Percentiles rank a stretch among this genome's conserved stretches.
These are phyloP conservation scores for Vickermania spadyakhi DNA, from an alignment of 208 protist species.

Conservation along the genomic window DNA sequence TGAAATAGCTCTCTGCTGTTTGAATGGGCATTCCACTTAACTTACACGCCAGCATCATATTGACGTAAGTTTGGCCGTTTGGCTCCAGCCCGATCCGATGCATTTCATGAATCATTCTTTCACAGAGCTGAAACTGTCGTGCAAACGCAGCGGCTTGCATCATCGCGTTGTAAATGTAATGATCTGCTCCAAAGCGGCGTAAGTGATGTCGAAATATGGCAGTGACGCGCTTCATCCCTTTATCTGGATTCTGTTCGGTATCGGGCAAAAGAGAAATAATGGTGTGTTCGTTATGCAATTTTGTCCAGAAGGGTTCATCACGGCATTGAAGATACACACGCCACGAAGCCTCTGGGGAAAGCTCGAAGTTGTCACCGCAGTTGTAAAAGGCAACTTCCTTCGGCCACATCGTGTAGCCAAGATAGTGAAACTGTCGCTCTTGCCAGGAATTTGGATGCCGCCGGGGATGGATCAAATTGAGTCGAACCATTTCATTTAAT, in stretches of 20 bases:
- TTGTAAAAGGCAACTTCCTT: constrained; percentile 90
- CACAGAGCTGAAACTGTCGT: constrained; percentile 53
- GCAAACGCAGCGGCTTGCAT: constrained; percentile 87
- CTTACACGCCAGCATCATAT: constrained; percentile 84
- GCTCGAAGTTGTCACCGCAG: constrained; percentile 85
- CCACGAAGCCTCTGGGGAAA: constrained; percentile 75
- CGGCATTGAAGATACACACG: constrained; percentile 50
- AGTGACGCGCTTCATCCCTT: constrained; percentile 57
- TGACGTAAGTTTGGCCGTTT: constrained; percentile 85
- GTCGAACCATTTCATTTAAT: constrained; percentile 66
- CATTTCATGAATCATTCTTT: constrained; percentile 70
- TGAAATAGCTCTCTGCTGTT: constrained; percentile 62
- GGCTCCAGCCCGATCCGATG: constrained; percentile 52
- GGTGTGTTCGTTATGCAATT: constrained; percentile 75
- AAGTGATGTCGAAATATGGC: constrained; percentile 79
- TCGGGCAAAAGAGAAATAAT: constrained; percentile 72
- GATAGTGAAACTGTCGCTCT: constrained; percentile 64
- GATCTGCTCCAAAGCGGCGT: constrained; percentile 81
- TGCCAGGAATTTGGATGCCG: constrained; percentile 84
- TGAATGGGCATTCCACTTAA: constrained; percentile 44
- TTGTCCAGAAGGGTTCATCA: constrained; percentile 69
- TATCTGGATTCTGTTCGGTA: constrained; percentile 57
- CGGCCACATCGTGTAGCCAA: constrained; percentile 86
- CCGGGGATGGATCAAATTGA: constrained; percentile 74
- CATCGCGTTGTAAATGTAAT: constrained; percentile 89